A percentile compares a stretch with the other conserved stretches of the same genome.
These are phyloP conservation scores for Pelargonium myrrhifolium DNA, from an alignment of 441 rosid genomes.

Conservation along the genomic window DNA sequence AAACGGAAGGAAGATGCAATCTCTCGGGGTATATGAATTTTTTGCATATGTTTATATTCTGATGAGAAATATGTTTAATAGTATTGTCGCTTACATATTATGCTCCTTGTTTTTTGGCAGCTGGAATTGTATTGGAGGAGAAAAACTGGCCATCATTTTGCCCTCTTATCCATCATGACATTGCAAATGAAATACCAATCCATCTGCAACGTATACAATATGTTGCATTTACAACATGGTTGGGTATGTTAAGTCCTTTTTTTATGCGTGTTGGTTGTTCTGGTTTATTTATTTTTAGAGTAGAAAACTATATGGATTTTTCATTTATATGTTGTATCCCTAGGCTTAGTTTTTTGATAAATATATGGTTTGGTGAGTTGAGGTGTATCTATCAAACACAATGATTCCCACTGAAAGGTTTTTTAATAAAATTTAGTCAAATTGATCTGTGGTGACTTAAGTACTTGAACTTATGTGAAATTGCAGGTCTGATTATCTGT, in stretches of 20 bases:
- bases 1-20: conserved; percentile 88
- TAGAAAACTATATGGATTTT: too few relatives aligned
- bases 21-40: conserved; percentile 36
- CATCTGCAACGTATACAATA: conserved; percentile 86
- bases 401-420: background rate
- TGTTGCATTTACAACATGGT: conserved; percentile 83
- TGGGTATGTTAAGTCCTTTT: conserved; percentile 48
- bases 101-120: conserved; percentile 35
- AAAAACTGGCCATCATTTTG: conserved; percentile 94
- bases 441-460: conserved; percentile 9
- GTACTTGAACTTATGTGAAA: conserved; percentile 12
- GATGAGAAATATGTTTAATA: background rate
- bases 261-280: background rate
- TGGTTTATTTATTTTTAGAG: background rate
- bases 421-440: background rate
- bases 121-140: conserved; percentile 88
- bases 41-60: conserved; percentile 4
- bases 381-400: too few relatives aligned
- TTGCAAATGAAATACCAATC: conserved; percentile 83
- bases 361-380: too few relatives aligned
- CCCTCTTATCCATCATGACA: conserved; percentile 92
- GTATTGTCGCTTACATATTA: background rate
- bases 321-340: too few relatives aligned
- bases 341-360: too few relatives aligned
- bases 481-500: conserved; percentile 65